phyloP scores from a whole-genome alignment of 768 basidiomycete genomes.

The Lyophyllum shimeji region DNA sequence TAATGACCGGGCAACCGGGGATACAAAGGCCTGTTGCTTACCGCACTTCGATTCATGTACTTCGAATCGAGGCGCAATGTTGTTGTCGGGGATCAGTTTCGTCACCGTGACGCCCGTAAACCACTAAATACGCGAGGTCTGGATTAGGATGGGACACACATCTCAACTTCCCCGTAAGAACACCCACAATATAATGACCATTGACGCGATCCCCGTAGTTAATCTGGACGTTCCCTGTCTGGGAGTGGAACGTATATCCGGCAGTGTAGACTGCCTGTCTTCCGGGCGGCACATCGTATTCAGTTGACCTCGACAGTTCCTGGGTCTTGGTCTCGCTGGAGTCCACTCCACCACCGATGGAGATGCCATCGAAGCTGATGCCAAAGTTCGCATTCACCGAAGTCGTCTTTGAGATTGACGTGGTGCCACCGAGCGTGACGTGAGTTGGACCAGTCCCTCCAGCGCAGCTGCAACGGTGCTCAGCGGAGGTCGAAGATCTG shows the following conservation, averaged over 20 bases:
- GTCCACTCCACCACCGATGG: conserved; percentile 13
- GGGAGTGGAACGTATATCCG: conserved; percentile 9
- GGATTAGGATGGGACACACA: neutral
- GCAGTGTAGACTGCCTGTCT: conserved; percentile 13
- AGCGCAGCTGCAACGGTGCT: conserved; percentile 6
- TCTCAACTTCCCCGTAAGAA: neutral
- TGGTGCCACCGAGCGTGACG: conserved; percentile 9
- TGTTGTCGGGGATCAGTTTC: conserved; percentile 4
- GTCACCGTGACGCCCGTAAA: conserved; percentile 9
- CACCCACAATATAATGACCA: conserved; percentile 12
- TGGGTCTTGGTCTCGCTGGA: neutral
- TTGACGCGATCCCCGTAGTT: conserved; percentile 12
- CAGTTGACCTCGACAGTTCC: neutral
- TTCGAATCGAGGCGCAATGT: conserved; percentile 1
- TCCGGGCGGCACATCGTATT: conserved; percentile 10
- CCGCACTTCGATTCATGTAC: conserved; percentile 13
- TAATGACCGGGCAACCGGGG: neutral
- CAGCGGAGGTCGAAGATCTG: neutral
- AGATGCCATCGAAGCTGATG: conserved; percentile 8
- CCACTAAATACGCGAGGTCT: conserved; percentile 8
- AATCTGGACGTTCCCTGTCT: conserved; percentile 13
- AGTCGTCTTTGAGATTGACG: conserved; percentile 8
- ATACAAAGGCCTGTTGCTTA: neutral
- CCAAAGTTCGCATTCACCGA: conserved; percentile 7
- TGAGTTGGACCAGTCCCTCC: conserved; percentile 6